Base-by-base conservation (phyloP, 495 filamentous ascomycete species). In the Xylaria curta region DNA sequence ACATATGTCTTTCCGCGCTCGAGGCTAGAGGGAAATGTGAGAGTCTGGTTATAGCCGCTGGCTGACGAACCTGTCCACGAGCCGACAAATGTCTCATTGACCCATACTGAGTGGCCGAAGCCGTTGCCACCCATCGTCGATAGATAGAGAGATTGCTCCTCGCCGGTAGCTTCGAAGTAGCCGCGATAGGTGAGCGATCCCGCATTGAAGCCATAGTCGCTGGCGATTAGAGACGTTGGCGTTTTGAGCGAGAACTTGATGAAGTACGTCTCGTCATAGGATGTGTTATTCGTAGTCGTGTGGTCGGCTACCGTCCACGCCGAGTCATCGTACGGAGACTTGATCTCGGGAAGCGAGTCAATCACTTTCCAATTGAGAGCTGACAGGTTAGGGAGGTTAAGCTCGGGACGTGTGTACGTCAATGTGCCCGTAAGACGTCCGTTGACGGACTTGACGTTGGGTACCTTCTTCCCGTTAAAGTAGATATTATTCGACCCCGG, bases 171-270 rank as follows among this genome's bases (percentile, higher is more conserved):
- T 12, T 81, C 84, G 76, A 96, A 96, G 74, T 90, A 87, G 31
- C 92, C 93, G 3, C 93, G 86, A 81, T 88, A 95, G 49, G 95
- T 71, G 0, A 94, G 81, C 15, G 84, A 85, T 47, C 92, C 93
- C 0, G 88, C 87, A 76, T 93, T 83, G 82, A 88, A 95, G 38
- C 92, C 91, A 75, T 96, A 94, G 79, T 95, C 93, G 47, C 85
- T 88, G 0, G 85, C 84, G 75, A 91, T 93, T 0, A 94, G 86
- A 0, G 87, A 90, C 0, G 81, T 87, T 0, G 91, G 89, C 0
- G 93, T 93, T 3, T 81, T 81, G 8, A 92, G 82, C 47, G 82
- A 78, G n/a, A 78, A 74, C 66, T 78, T 74, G 53, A 38, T 59
- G 38, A 59, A 28, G 40, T 68, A 46, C 21, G 66, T 68, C 17